A percentile compares a stretch with the other conserved stretches of the same genome.
phyloP scores from a whole-genome alignment of 2,329 filamentous ascomycete genomes.

The Teratosphaeria viscida region DNA sequence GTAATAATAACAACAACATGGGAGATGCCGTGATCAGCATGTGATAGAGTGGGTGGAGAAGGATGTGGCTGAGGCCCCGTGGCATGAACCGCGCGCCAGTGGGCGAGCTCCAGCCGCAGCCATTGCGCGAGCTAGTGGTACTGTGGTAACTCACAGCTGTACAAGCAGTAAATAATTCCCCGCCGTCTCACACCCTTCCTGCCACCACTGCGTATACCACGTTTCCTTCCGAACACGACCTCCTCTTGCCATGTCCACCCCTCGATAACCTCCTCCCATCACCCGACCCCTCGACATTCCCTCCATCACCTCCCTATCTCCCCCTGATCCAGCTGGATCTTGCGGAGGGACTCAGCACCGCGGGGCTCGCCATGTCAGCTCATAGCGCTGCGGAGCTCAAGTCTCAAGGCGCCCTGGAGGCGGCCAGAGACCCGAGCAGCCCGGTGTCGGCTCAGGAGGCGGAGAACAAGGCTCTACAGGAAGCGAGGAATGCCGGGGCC shows the following conservation, averaged over 20 bases:
- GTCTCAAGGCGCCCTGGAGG: slow-evolving; percentile 68
- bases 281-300: neutral
- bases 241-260: neutral
- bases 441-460: slow-evolving; percentile 59
- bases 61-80: neutral
- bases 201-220: neutral
- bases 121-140: neutral
- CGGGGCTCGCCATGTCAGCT: slow-evolving; percentile 19
- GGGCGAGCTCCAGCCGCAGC: neutral
- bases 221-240: neutral
- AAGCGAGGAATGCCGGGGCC: slow-evolving; percentile 69
- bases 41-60: neutral
- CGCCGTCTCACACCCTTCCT: neutral
- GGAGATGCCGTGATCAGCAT: neutral
- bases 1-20: too few relatives aligned
- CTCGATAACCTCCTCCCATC: neutral
- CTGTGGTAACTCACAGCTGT: neutral
- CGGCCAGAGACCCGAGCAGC: slow-evolving; percentile 60
- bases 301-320: neutral
- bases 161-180: neutral
- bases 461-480: slow-evolving; percentile 61
- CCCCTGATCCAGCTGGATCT: neutral
- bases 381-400: slow-evolving; percentile 53
- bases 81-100: neutral
- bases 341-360: neutral